A percentile compares a stretch with the other conserved stretches of the same genome.
Evolutionary conservation across 768 basidiomycete genomes (phyloP).

Genomic region (Suillus hirtellus): DNA sequence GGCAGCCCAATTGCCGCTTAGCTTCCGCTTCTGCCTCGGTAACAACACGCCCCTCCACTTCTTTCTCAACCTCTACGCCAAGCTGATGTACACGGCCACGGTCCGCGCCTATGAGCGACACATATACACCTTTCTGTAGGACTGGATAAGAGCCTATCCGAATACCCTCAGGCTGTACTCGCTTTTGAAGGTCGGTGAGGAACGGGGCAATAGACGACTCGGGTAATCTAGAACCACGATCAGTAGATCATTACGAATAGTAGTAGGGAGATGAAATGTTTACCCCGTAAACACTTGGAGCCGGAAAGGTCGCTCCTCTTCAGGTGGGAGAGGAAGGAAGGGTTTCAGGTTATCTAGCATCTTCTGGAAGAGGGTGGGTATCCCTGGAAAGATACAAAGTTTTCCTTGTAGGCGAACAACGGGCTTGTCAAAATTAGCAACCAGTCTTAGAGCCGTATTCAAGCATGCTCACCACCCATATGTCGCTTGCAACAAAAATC

Average conservation of each 20-base stretch:
- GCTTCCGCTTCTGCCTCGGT: constrained; percentile 66
- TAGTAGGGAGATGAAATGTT: constrained; percentile 17
- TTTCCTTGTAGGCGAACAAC: constrained; percentile 84
- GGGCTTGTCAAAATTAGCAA: constrained; percentile 48
- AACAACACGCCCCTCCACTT: constrained; percentile 56
- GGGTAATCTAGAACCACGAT: constrained; percentile 33
- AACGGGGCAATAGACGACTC: constrained; percentile 91
- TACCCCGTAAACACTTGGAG: constrained; percentile 85
- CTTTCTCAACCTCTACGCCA: constrained; percentile 62
- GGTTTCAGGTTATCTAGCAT: constrained; percentile 74
- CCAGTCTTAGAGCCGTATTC: not conserved
- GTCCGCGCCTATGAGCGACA: constrained; percentile 55
- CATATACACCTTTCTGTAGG: constrained; percentile 59
- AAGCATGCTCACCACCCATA: constrained; percentile 74
- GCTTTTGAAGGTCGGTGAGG: constrained; percentile 73
- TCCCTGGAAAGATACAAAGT: constrained; percentile 90
- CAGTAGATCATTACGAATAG: not conserved
- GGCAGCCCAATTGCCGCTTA: constrained; percentile 36
- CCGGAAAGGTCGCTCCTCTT: constrained; percentile 68
- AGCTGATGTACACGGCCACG: constrained; percentile 51
- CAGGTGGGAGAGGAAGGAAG: constrained; percentile 79
- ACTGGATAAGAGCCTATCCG: constrained; percentile 81
- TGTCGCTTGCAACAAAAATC: constrained; percentile 72
- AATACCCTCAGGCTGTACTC: constrained; percentile 72
- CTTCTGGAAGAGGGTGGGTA: constrained; percentile 80